Conservation (phyloP, 2,329 filamentous ascomycete species). For the Epichloe hybrida region DNA sequence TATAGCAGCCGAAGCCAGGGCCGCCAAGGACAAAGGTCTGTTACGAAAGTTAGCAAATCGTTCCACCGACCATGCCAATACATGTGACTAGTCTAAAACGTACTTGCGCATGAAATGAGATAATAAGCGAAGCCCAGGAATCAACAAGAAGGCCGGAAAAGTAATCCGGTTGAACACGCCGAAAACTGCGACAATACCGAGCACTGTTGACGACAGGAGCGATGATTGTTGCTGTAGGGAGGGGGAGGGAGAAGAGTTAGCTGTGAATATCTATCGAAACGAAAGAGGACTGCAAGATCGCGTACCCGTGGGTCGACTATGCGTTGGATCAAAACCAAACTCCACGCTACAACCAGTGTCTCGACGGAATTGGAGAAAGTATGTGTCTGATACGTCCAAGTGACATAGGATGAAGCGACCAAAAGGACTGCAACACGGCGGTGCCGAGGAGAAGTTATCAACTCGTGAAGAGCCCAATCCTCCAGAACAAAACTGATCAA, state of each 20-base stretch:
- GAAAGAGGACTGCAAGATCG: conserved; percentile 6
- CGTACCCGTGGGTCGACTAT: conserved; percentile 67
- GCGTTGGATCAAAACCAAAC: conserved; percentile 77
- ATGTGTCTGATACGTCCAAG: conserved; percentile 96
- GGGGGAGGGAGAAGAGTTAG: background rate
- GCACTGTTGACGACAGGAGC: conserved; percentile 58
- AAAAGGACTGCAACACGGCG: conserved; percentile 66
- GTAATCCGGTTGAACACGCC: conserved; percentile 95
- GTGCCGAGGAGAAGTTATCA: conserved; percentile 61
- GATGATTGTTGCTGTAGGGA: conserved; percentile 54
- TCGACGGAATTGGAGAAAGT: conserved; percentile 98
- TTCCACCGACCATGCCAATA: background rate
- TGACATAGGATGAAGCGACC: conserved; percentile 92
- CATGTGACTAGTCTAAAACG: conserved; percentile 15
- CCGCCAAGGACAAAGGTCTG: conserved; percentile 47
- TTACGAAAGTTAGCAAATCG: conserved; percentile 9
- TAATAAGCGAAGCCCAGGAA: conserved; percentile 71
- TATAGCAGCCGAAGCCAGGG: conserved; percentile 50
- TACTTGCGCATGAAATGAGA: conserved; percentile 76
- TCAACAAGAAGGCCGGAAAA: conserved; percentile 81
- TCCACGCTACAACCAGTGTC: conserved; percentile 86
- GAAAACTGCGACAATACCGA: conserved; percentile 71
- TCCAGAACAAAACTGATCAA: conserved; percentile 88
- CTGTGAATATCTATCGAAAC: conserved; percentile 12
- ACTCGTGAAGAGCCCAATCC: conserved; percentile 92